These are phyloP conservation scores for Boechera retrofracta DNA, from an alignment of 345 rosid species.

Conservation along the genomic window DNA sequence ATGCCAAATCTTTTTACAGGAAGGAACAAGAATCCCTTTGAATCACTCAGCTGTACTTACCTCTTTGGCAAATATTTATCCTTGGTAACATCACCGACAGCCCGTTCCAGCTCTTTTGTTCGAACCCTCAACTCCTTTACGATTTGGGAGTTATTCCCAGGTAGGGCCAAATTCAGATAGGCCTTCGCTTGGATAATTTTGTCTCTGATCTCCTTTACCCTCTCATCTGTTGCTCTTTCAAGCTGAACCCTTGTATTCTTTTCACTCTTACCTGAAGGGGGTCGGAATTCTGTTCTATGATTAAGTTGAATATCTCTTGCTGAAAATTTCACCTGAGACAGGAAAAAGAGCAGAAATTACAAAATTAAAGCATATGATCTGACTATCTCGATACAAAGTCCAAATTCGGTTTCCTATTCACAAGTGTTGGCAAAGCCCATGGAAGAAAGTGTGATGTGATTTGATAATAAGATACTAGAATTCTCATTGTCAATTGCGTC, in stretches of 20 bases:
- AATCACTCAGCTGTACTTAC: conserved; percentile 46
- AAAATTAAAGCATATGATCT: conserved; percentile 16
- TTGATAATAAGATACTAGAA: conserved; percentile 7
- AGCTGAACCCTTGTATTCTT: conserved; percentile 46
- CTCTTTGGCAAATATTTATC: conserved; percentile 81
- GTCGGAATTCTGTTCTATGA: conserved; percentile 35
- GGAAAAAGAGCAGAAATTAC: conserved; percentile 7
- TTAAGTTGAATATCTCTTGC: conserved; percentile 43
- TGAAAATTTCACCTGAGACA: conserved; percentile 49
- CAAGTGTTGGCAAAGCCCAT: not conserved
- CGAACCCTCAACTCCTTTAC: conserved; percentile 75
- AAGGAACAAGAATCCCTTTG: conserved; percentile 13
- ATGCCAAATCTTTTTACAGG: conserved; percentile 14
- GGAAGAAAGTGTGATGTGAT: not conserved
- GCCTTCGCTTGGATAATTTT: conserved; percentile 78
- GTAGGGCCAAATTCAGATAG: conserved; percentile 66
- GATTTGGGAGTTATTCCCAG: conserved; percentile 72
- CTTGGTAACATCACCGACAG: conserved; percentile 58
- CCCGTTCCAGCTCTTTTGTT: conserved; percentile 80
- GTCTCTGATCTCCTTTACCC: conserved; percentile 78
- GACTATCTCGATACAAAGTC: conserved; percentile 16
- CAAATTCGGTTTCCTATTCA: conserved; percentile 6
- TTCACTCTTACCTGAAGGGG: conserved; percentile 50
- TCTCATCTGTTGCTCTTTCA: conserved; percentile 52
- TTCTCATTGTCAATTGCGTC: conserved; percentile 19